Evolutionary conservation across 495 filamentous ascomycete species (phyloP).

Genomic region (Penicillium coprophilum): DNA sequence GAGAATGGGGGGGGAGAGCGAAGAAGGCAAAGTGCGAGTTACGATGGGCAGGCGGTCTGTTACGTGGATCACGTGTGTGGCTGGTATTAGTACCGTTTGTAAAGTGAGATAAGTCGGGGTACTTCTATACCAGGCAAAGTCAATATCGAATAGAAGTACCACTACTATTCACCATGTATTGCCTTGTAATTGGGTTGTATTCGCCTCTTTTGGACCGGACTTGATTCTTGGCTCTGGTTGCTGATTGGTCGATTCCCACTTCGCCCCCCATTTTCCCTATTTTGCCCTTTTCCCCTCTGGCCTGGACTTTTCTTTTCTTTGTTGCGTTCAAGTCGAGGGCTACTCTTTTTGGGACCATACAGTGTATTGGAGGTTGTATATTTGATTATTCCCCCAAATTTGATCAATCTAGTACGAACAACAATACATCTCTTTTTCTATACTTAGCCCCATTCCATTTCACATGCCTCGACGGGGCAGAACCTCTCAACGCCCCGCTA

Average conservation of each 20-base stretch:
- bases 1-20: constrained; percentile 28
- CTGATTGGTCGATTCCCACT: background rate
- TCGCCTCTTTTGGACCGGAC: background rate
- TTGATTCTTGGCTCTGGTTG: background rate
- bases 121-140: background rate
- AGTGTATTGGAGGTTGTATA: too few species aligned
- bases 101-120: background rate
- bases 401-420: too few species aligned
- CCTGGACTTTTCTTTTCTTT: constrained; percentile 7
- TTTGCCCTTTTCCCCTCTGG: constrained; percentile 9
- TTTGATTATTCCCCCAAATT: too few species aligned
- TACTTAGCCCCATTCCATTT: background rate
- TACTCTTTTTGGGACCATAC: too few species aligned
- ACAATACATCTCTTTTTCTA: too few species aligned
- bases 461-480: constrained; percentile 4
- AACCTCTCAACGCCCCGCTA: background rate
- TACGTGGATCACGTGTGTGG: constrained; percentile 25
- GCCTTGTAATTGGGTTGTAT: background rate
- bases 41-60: constrained; percentile 43
- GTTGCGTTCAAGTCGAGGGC: background rate
- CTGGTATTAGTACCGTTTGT: background rate
- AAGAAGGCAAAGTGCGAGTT: constrained; percentile 45
- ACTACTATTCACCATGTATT: background rate
- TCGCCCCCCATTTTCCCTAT: background rate
- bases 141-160: background rate